Evolutionary conservation across 2,329 filamentous ascomycete genomes (phyloP).

Genomic region (Knufia petricola): DNA sequence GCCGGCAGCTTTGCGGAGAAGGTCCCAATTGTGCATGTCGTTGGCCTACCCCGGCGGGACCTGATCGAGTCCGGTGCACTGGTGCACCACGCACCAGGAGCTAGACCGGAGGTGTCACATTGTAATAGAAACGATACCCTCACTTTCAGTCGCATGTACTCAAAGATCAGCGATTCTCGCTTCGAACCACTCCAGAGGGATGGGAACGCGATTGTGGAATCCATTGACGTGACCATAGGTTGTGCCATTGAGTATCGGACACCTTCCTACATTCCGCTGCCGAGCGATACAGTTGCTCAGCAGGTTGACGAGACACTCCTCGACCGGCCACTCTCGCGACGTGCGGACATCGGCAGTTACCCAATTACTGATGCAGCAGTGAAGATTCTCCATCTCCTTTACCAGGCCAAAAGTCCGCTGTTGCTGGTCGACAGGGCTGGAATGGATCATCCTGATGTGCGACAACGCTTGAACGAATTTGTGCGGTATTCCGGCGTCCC

Average conservation of each 20-base stretch:
- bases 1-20: slow-evolving; percentile 47
- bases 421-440: slow-evolving; percentile 76
- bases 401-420: slow-evolving; percentile 60
- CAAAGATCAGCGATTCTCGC: slow-evolving; percentile 39
- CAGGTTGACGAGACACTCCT: slow-evolving; percentile 55
- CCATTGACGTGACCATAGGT: slow-evolving; percentile 43
- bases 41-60: slow-evolving; percentile 44
- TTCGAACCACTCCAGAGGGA: slow-evolving; percentile 36
- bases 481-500: slow-evolving; percentile 65
- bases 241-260: slow-evolving; percentile 42
- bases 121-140: too few species aligned
- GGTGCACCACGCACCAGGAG: slow-evolving; percentile 28
- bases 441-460: slow-evolving; percentile 67
- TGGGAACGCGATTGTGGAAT: slow-evolving; percentile 34
- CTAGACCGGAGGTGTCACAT: too few species aligned
- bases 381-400: slow-evolving; percentile 42
- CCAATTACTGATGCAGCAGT: slow-evolving; percentile 59
- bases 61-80: slow-evolving; percentile 34
- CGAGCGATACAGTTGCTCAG: slow-evolving; percentile 41
- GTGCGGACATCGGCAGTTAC: too few species aligned
- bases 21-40: slow-evolving; percentile 51
- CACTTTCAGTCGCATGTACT: slow-evolving; percentile 41
- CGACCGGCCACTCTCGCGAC: too few species aligned
- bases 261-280: slow-evolving; percentile 48
- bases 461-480: slow-evolving; percentile 63